Base-by-base conservation (phyloP, 495 filamentous ascomycete genomes). In the Neurospora sp. region DNA sequence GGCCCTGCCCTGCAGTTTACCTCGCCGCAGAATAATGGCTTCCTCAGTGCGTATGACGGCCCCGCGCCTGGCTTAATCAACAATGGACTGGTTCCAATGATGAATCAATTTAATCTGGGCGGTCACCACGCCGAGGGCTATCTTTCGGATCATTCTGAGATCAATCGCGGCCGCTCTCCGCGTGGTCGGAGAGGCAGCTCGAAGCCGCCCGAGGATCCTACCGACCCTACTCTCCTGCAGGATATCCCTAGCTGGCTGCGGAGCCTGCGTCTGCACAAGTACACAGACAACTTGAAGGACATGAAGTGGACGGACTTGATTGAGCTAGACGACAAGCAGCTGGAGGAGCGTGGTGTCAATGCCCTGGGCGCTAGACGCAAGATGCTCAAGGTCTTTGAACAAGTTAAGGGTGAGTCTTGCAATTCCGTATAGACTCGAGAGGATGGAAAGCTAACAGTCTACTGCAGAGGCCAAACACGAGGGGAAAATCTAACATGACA, bases 341-440 rank as follows among this genome's bases (percentile, higher is more conserved):
- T 99, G 77, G 95, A 98, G 82, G 92, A 94, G 12, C 90, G 93
- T 71, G 96, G 96, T 69, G 96, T 99, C 40, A 98, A 97, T 81
- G 96, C 96, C 59, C 87, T 98, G 74, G 96, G 96, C 76, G 96
- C 96, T 23, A 87, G 96, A 73, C 93, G 94, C 82, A 99, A 99
- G 87, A 97, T 99, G 94, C 85, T 99, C 66, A 99, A 99, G 89
- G 96, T 97, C 38, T 98, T 98, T 82, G 94, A 96, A 78, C 95
- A 98, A 85, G 94, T 99, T 79, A 92, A 90, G 78, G 94, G 86
- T 87, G 82, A 76, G 78, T 81, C 20, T 23, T 20, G 20, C 39
- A 10, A 37, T 2, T 59, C n/a, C 48, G 27, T 16, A 27, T 18
- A 1, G 0, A 62, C 1, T 20, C 11, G 74, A 12, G 7, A 42